Percentiles rank a stretch among this genome's conserved stretches.
phyloP scores from a whole-genome alignment of 495 filamentous ascomycete species.

The Lepidopterella palustris region DNA sequence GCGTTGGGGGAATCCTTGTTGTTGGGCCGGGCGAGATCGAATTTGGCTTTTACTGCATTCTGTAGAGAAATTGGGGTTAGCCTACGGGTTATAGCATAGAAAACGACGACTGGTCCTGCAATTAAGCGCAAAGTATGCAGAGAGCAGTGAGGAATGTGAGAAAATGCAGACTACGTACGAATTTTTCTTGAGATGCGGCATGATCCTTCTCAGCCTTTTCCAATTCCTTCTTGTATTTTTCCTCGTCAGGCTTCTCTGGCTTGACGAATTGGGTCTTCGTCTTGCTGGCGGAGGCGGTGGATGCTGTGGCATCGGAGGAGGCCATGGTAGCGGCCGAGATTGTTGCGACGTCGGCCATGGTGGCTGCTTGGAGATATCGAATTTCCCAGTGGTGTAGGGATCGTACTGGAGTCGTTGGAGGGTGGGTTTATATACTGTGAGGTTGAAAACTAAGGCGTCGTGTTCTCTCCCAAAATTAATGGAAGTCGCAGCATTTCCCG shows the following conservation, averaged over 20 bases:
- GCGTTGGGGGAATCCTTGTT: constrained; percentile 65
- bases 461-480: not conserved
- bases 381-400: no score
- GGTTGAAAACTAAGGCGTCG: not conserved
- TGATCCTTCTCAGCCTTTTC: constrained; percentile 78
- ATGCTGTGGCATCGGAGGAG: constrained; percentile 17
- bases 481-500: not conserved
- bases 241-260: constrained; percentile 64
- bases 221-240: constrained; percentile 61
- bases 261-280: constrained; percentile 30
- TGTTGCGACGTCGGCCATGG: constrained; percentile 34
- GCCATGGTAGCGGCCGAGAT: constrained; percentile 25
- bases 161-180: constrained; percentile 54
- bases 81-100: not conserved
- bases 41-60: constrained; percentile 78
- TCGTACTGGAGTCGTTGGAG: no score
- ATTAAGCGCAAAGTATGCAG: not conserved
- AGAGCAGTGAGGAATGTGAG: not conserved
- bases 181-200: constrained; percentile 59
- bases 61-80: constrained; percentile 33
- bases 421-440: not conserved
- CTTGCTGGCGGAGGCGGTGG: constrained; percentile 29
- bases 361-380: not conserved
- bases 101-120: not conserved
- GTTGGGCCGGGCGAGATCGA: constrained; percentile 69